These are phyloP conservation scores for Metschnikowia gelsemii DNA, from an alignment of 805 yeast species.

Conservation along the genomic window DNA sequence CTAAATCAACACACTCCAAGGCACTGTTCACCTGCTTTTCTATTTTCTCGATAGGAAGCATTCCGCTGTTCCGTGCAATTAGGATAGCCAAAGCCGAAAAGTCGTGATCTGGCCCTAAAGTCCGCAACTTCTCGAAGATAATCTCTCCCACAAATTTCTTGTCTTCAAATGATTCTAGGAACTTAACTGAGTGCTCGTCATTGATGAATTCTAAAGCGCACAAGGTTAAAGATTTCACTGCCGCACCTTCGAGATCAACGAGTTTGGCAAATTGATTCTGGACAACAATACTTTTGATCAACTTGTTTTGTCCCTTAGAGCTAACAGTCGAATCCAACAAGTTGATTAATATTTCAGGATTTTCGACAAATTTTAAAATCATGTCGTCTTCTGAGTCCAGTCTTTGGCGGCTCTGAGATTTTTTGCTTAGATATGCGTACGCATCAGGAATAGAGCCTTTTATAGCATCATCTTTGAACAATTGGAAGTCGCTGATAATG, in stretches of 20 bases:
- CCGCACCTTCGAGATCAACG: not conserved
- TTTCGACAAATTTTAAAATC: conserved; percentile 21
- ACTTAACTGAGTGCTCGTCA: conserved; percentile 13
- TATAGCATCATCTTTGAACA: conserved; percentile 1
- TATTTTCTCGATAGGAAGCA: conserved; percentile 28
- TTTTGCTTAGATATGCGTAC: conserved; percentile 27
- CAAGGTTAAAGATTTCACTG: not conserved
- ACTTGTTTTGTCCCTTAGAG: conserved; percentile 13
- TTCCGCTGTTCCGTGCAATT: conserved; percentile 4
- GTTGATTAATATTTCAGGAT: conserved; percentile 21
- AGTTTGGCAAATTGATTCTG: conserved; percentile 4
- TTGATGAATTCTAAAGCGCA: conserved; percentile 20
- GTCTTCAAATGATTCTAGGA: conserved; percentile 15
- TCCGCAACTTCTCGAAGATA: conserved; percentile 15
- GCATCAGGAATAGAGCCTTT: conserved; percentile 24
- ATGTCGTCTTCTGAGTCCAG: conserved; percentile 24
- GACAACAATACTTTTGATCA: conserved; percentile 17
- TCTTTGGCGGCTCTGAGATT: conserved; percentile 27
- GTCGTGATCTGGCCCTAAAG: conserved; percentile 11
- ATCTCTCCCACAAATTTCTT: conserved; percentile 11
- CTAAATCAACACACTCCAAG: conserved; percentile 13
- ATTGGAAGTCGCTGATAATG: conserved; percentile 3
- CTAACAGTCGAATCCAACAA: conserved; percentile 15
- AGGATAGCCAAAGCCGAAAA: conserved; percentile 16
- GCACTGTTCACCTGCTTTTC: conserved; percentile 19